Evolutionary conservation across 345 rosid species (phyloP), one percentile per base, ranked within the genome.

Genomic region (Salix brachista): DNA sequence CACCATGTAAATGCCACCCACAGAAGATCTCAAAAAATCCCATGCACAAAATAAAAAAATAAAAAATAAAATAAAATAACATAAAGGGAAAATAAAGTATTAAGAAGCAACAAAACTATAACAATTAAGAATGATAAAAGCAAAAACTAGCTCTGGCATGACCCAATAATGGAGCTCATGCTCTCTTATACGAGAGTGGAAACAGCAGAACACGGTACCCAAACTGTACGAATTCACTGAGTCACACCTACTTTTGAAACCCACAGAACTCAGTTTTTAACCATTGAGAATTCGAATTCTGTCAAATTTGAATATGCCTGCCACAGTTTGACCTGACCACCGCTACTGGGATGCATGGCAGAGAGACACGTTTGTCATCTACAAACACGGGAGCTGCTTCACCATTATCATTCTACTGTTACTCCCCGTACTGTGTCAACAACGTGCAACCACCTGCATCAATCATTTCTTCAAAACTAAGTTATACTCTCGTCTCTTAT

Each of bases 331-430:
- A 34, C 62, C 62, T 0, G 62, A 1, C 5, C 62, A 56, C 28
- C 10, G 62, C 62, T 56, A 1, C 13, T 1, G 23, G 62, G 62
- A 34, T 34, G 36, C 36, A 8, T 6, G 62, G n/a, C n/a, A 10
- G 62, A 23, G 10, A n/a, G 62, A 56, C 62, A 56, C 62, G 62
- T 10, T 18, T 3, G 69, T 18, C 39, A 67, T 67, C 60, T 39
- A 41, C 12, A 10, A 41, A 41, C 44, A 41, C 44, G 13, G 44
- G 44, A 41, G 44, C 13, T 41, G 44, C 44, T 41, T 41, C 44
- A 2, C 44, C 44, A 10, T 41, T 41, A 41, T 41, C 44, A 69
- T 30, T 18, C 44, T 36, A 80, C 84, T 85, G 83, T 85, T 80
- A 23, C 78, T 44, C 68, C 21, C 21, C 23, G 58, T 19, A 74